These are phyloP conservation scores for Aspergillus neoniger DNA, from an alignment of 2,329 filamentous ascomycete genomes.

Conservation along the genomic window DNA sequence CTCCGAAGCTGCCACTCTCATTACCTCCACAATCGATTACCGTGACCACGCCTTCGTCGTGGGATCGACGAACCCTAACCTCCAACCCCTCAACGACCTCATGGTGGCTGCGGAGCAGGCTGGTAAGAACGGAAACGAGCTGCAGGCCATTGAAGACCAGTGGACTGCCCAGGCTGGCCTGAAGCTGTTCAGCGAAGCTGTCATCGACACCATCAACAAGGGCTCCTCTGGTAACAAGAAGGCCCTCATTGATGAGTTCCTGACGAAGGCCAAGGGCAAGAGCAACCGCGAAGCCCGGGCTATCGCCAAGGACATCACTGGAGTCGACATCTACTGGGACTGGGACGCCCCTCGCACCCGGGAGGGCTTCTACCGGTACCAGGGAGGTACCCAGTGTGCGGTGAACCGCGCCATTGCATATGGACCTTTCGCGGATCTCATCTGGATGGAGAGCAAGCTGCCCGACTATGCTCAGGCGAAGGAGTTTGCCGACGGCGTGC, in stretches of 20 bases:
- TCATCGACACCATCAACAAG: slow-evolving; percentile 76
- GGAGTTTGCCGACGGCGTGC: slow-evolving; percentile 91
- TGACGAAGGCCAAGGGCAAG: slow-evolving; percentile 72
- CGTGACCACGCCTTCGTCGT: slow-evolving; percentile 94
- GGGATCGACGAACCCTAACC: slow-evolving; percentile 79
- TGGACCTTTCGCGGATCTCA: slow-evolving; percentile 89
- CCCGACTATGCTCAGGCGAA: slow-evolving; percentile 88
- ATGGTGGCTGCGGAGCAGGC: slow-evolving; percentile 82
- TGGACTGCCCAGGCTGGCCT: slow-evolving; percentile 80
- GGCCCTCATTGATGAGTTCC: slow-evolving; percentile 67
- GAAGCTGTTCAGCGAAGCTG: slow-evolving; percentile 88
- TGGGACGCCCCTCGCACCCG: slow-evolving; percentile 93
- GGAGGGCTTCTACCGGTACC: slow-evolving; percentile 92
- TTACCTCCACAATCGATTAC: slow-evolving; percentile 93
- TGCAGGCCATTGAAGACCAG: slow-evolving; percentile 88
- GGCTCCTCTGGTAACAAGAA: slow-evolving; percentile 67
- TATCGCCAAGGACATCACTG: slow-evolving; percentile 74
- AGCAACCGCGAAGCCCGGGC: slow-evolving; percentile 78
- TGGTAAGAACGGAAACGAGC: slow-evolving; percentile 76
- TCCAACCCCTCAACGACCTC: slow-evolving; percentile 84
- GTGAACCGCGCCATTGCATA: slow-evolving; percentile 89
- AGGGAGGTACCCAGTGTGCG: slow-evolving; percentile 87
- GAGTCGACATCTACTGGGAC: slow-evolving; percentile 83
- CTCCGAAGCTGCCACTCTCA: slow-evolving; percentile 94
- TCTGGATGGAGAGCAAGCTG: slow-evolving; percentile 99